Evolutionary conservation across 2,329 filamentous ascomycete genomes (phyloP), one percentile per base, ranked within the genome.

Genomic region (Calonectria honghensis): DNA sequence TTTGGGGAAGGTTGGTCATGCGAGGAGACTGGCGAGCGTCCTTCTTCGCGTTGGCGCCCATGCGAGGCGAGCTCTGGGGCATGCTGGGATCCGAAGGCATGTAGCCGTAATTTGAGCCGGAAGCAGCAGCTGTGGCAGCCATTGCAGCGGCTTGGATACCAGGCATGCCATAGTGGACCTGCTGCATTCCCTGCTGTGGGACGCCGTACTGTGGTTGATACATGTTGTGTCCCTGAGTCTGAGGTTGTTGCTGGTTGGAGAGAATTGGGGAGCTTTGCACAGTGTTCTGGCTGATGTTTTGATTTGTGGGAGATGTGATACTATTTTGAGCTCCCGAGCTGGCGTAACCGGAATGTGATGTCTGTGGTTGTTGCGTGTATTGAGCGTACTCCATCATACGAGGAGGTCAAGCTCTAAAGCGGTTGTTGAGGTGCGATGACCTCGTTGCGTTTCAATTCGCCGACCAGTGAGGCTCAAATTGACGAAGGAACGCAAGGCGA

Each of bases 101-200:
- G 78, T 94, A 93, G 75, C 94, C 93, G 79, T 94, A 94, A 76
- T 88, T 91, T 75, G 95, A 94, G 51, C 96, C 96, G 7, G 96
- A 96, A 14, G 96, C 96, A 1, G 96, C 96, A 24, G 96, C 96
- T 1, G 96, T 98, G 29, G 94, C 92, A 57, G 94, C 96, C 95
- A 98, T 97, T 73, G 96, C 96, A 65, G 96, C 96, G 18, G 96
- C 96, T 85, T 98, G 95, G 61, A 96, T 95, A 27, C 94, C 91
- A 41, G 94, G 93, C 86, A 96, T 95, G 73, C 91, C 93, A 87
- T 98, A 98, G 27, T 83, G 80, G 39, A 85, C 83, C 72, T 82
- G 82, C 87, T 94, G 93, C 92, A 98, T 95, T 81, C 90, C 90
- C 80, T 92, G 90, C 77, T 93, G 91, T 75, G 94, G 89, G 72